Base-by-base conservation (phyloP, 371 early-diverging fungal genomes). In the Phascolomyces articulosus region DNA sequence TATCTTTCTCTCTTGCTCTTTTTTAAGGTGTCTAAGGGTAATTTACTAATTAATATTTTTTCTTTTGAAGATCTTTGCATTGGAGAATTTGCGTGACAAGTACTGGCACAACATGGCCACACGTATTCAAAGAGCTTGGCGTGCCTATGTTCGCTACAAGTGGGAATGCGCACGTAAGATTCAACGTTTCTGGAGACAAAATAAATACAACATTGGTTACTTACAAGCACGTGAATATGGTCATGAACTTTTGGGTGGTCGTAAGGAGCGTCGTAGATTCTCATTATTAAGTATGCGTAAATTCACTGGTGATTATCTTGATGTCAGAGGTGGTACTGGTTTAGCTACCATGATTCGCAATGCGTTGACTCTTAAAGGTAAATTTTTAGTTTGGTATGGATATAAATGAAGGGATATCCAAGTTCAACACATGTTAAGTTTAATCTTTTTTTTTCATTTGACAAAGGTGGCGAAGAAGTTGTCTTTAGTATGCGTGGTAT, bases 71-170 rank as follows among this genome's bases (percentile, higher is more conserved):
- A 88, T 98, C 29, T 98, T 96, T 80, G 89, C 95, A 0, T 83
- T 98, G 0, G 98, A 98, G 77, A 92, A 89, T 65, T 75, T 92
- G 68, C 91, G 98, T 49, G 98, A 98, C 64, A 90, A 91, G 48
- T 97, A 97, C 83, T 98, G 95, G 92, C 96, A 98, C 72, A 90
- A 87, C 66, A 97, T 95, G 92, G 98, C 98, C 1, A 90, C 89
- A 26, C 90, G 95, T 68, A 97, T 98, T 67, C 98, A 98, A 74
- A 83, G 94, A 28, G 93, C 94, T 4, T 98, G 95, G 90, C 81
- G 97, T 55, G 77, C 85, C 44, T 94, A 92, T 82, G 87, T 91
- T 57, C 78, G 87, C 16, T 85, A 88, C 75, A 90, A 84, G 75
- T 74, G 88, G 62, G 89, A 87, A 63, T 90, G 89, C 62, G 94